Evolutionary conservation across 148 eudicot genomes (phyloP).

Genomic region (Linanthus parryae): DNA sequence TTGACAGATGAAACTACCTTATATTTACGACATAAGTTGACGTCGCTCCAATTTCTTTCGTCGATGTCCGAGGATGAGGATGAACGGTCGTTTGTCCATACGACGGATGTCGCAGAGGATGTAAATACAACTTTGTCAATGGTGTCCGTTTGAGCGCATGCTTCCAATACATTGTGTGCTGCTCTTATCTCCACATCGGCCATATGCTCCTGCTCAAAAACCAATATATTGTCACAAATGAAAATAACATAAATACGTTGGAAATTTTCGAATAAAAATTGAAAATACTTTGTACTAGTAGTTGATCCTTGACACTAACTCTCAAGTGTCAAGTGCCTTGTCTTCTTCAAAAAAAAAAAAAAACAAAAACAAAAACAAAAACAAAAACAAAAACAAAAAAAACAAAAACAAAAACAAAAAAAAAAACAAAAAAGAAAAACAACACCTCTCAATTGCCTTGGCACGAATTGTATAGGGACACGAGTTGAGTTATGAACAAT

Average conservation of each 20-base stretch:
- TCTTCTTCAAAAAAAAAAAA: too few species aligned
- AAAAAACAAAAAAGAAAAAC: too few species aligned
- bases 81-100: conserved; percentile 51
- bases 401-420: too few species aligned
- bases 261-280: background rate
- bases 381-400: too few species aligned
- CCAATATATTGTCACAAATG: background rate
- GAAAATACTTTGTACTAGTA: background rate
- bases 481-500: too few species aligned
- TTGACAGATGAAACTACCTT: conserved; percentile 30
- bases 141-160: conserved; percentile 55
- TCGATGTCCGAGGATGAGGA: conserved; percentile 22
- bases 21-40: conserved; percentile 43
- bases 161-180: conserved; percentile 74
- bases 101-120: conserved; percentile 45
- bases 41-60: conserved; percentile 57
- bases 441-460: too few species aligned
- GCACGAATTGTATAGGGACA: too few species aligned
- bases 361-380: too few species aligned
- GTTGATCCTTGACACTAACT: too few species aligned
- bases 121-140: conserved; percentile 65
- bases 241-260: background rate
- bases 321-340: too few species aligned
- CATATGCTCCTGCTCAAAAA: conserved; percentile 39
- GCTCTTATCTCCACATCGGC: conserved; percentile 60